Percentiles rank a stretch among this genome's conserved stretches.
phyloP scores from a whole-genome alignment of 306 rosid species.

The Cajanus cajan region DNA sequence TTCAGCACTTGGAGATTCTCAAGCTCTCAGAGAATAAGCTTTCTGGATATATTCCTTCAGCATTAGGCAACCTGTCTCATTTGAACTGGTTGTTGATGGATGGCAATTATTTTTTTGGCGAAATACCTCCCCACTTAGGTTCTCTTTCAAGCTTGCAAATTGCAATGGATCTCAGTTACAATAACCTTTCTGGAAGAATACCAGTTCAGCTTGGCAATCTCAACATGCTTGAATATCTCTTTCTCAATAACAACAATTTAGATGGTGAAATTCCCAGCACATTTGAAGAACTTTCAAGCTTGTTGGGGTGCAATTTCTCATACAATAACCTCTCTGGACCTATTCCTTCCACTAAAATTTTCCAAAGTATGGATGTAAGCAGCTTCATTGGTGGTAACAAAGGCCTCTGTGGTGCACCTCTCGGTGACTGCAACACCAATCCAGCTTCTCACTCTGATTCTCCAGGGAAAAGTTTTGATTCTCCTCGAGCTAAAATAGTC shows the following conservation, averaged over 20 bases:
- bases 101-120: slow-evolving; percentile 68
- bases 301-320: slow-evolving; percentile 88
- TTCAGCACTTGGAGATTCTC: slow-evolving; percentile 82
- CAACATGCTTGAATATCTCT: slow-evolving; percentile 61
- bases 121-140: slow-evolving; percentile 80
- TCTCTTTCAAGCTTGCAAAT: slow-evolving; percentile 83
- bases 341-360: slow-evolving; percentile 62
- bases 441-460: slow-evolving; percentile 42
- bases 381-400: slow-evolving; percentile 75
- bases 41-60: slow-evolving; percentile 67
- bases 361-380: slow-evolving; percentile 63
- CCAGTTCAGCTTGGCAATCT: slow-evolving; percentile 76
- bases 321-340: slow-evolving; percentile 83
- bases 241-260: slow-evolving; percentile 83
- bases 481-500: slow-evolving; percentile 59
- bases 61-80: slow-evolving; percentile 69
- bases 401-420: slow-evolving; percentile 86
- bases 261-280: slow-evolving; percentile 79
- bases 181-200: slow-evolving; percentile 71
- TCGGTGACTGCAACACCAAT: slow-evolving; percentile 48
- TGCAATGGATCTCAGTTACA: slow-evolving; percentile 85
- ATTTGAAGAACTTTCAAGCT: slow-evolving; percentile 69
- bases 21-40: slow-evolving; percentile 69
- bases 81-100: slow-evolving; percentile 86
- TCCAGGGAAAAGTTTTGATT: neutral